phyloP scores from a whole-genome alignment of 2,329 filamentous ascomycete species.

The Canariomyces notabilis region DNA sequence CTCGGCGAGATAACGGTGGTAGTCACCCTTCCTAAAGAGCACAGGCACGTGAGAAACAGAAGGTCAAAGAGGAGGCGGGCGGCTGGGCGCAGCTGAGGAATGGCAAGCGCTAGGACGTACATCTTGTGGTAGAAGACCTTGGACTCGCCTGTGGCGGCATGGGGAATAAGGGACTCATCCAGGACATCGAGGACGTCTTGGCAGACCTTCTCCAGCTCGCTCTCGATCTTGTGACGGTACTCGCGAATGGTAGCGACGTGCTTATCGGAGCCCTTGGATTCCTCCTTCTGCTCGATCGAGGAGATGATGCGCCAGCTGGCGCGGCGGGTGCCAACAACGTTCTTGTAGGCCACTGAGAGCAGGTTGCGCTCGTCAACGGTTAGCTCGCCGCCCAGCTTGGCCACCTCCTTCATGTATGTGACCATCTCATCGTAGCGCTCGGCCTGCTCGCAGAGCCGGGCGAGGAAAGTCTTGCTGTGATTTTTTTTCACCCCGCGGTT shows the following conservation, averaged over 20 bases:
- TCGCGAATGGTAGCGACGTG: constrained; percentile 92
- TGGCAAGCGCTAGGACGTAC: constrained; percentile 59
- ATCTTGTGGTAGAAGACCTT: constrained; percentile 99
- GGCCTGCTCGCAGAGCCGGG: constrained; percentile 99
- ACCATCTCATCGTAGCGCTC: constrained; percentile 99
- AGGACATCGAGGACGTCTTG: constrained; percentile 95
- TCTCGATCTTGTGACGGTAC: constrained; percentile 98
- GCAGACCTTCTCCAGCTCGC: constrained; percentile 95
- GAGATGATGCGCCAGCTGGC: constrained; percentile 99
- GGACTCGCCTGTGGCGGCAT: constrained; percentile 93
- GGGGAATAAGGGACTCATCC: constrained; percentile 88
- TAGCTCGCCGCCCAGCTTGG: constrained; percentile 76
- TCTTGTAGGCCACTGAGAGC: constrained; percentile 99
- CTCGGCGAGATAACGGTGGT: constrained; percentile 92
- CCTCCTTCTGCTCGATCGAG: constrained; percentile 99
- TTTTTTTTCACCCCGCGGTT: constrained; percentile 17
- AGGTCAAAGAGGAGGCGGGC: background rate
- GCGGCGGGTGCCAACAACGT: constrained; percentile 96
- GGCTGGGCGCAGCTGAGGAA: background rate
- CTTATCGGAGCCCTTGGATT: constrained; percentile 95
- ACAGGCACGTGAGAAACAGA: constrained; percentile 9
- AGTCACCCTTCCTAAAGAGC: constrained; percentile 80
- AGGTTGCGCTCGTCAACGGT: constrained; percentile 98
- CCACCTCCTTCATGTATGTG: constrained; percentile 99
- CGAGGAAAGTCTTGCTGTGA: constrained; percentile 96